A percentile compares a stretch with the other conserved stretches of the same genome.
phyloP scores from a whole-genome alignment of 2,329 filamentous ascomycete species.

The Trichoderma sp. region DNA sequence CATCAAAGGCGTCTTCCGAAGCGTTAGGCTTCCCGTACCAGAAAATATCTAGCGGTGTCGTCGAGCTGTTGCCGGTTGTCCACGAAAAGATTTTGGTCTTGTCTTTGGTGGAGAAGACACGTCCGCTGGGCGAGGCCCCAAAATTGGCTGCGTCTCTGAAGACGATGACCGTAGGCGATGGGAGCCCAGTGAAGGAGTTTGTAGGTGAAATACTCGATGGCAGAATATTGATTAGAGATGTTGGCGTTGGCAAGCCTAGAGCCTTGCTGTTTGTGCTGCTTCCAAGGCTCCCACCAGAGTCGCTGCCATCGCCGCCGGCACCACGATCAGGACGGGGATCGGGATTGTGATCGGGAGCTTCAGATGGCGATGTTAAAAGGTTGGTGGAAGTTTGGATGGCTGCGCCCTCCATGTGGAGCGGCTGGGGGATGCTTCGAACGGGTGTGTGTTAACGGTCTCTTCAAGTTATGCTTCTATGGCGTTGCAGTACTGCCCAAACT shows the following conservation, averaged over 20 bases:
- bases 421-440: not conserved
- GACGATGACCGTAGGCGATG: not conserved
- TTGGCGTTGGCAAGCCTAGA: not conserved
- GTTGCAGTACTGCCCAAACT: not conserved
- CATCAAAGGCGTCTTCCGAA: not conserved
- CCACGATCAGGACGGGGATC: not conserved
- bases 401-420: not conserved
- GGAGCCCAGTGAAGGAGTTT: not conserved
- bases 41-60: not conserved
- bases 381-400: not conserved
- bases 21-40: not conserved
- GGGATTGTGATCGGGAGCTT: not conserved
- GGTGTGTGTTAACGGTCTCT: not conserved
- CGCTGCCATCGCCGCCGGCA: not conserved
- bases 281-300: not conserved
- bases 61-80: not conserved
- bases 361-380: not conserved
- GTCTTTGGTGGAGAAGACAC: not conserved
- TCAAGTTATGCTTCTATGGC: not conserved
- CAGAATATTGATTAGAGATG: not conserved
- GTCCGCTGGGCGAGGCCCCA: not conserved
- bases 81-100: conserved; percentile 6
- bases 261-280: not conserved
- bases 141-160: conserved; percentile 11
- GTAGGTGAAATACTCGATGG: not conserved